Evolutionary conservation across 371 early-diverging fungal species (phyloP).

Genomic region (Blyttiomyces sp.): DNA sequence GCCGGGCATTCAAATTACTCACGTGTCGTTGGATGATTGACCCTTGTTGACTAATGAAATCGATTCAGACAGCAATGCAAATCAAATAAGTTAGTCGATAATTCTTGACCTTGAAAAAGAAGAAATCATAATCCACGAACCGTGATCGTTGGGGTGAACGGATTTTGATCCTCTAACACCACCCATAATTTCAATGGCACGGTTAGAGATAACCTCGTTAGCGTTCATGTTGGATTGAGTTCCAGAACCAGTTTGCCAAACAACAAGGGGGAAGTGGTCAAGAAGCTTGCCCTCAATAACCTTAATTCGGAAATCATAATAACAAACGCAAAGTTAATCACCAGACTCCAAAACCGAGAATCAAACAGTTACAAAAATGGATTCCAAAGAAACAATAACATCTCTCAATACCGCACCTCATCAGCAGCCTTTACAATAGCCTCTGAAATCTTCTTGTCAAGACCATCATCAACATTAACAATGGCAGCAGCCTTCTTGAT

Average conservation of each 20-base stretch:
- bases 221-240: constrained; percentile 93
- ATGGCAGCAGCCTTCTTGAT: constrained; percentile 91
- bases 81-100: neutral
- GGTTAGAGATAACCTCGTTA: constrained; percentile 83
- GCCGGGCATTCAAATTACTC: constrained; percentile 11
- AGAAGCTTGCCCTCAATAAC: constrained; percentile 81
- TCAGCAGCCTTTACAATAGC: constrained; percentile 82
- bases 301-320: constrained; percentile 25
- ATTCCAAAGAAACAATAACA: neutral
- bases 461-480: constrained; percentile 83
- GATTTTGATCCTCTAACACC: constrained; percentile 76
- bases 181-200: constrained; percentile 89
- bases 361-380: no score
- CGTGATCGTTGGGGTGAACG: constrained; percentile 93
- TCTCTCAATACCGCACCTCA: constrained; percentile 15
- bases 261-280: constrained; percentile 92
- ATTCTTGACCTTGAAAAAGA: neutral
- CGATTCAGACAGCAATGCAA: neutral
- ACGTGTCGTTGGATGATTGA: constrained; percentile 92
- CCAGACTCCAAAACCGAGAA: no score
- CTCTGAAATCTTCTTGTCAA: constrained; percentile 62
- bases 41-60: constrained; percentile 75
- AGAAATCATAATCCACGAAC: neutral
- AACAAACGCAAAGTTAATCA: neutral
- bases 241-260: constrained; percentile 95